Evolutionary conservation across 108 stramenopile genomes (phyloP).

Genomic region (Cyclotella cryptica): DNA sequence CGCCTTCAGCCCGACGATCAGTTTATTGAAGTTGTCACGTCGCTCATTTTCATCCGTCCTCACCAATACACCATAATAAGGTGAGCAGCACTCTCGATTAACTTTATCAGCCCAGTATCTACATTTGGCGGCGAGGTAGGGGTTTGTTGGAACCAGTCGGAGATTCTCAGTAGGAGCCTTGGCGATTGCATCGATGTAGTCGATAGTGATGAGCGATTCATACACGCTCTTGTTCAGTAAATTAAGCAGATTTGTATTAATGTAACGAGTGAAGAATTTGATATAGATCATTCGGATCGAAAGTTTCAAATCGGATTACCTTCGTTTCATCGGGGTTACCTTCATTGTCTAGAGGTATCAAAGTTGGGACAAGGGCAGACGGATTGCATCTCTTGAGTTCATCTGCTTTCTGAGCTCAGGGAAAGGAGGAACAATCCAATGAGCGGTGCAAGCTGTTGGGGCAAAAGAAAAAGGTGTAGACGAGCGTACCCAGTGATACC

Average conservation of each 20-base stretch:
- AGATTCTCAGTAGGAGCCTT: conserved; percentile 50
- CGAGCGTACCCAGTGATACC: conserved; percentile 74
- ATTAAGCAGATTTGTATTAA: not conserved
- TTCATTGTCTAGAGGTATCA: conserved; percentile 61
- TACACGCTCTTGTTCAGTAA: conserved; percentile 51
- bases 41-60: conserved; percentile 72
- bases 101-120: conserved; percentile 81
- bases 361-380: conserved; percentile 79
- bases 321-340: conserved; percentile 54
- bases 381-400: conserved; percentile 75
- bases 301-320: conserved; percentile 8
- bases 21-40: conserved; percentile 63
- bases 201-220: conserved; percentile 77
- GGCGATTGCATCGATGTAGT: conserved; percentile 80
- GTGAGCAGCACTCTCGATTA: conserved; percentile 83
- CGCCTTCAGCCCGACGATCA: conserved; percentile 63
- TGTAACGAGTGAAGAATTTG: not conserved
- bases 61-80: conserved; percentile 85
- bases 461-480: not conserved
- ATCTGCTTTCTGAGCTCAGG: conserved; percentile 58
- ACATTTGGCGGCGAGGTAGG: conserved; percentile 71
- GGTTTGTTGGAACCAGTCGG: conserved; percentile 72
- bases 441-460: not conserved
- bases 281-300: not conserved
- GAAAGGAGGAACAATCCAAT: not conserved